phyloP scores from a whole-genome alignment of 2,329 filamentous ascomycete species.

The Aspergillus hortae region DNA sequence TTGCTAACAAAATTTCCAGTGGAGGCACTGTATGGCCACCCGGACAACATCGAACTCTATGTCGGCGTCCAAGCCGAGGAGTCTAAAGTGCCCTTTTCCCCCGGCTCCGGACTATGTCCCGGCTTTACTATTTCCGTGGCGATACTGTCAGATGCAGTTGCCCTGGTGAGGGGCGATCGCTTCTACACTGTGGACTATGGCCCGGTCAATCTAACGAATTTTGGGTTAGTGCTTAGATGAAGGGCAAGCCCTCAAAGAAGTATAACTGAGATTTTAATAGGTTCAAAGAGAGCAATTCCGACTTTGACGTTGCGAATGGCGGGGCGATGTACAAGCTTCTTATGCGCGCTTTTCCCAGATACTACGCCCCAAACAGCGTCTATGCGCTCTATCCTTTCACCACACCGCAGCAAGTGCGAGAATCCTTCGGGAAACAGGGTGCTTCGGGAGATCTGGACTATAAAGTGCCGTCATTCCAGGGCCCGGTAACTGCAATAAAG shows the following conservation, averaged over 20 bases:
- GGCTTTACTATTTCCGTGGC: slow-evolving; percentile 6
- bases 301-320: slow-evolving; percentile 5
- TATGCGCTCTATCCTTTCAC: slow-evolving; percentile 7
- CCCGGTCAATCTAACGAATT: slow-evolving; percentile 5
- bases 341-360: slow-evolving; percentile 6
- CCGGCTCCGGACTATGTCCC: slow-evolving; percentile 7
- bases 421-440: background rate
- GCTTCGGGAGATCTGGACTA: background rate
- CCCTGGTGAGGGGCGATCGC: slow-evolving; percentile 5
- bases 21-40: slow-evolving; percentile 5
- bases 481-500: background rate
- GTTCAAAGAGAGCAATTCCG: background rate
- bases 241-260: no score
- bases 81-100: slow-evolving; percentile 5
- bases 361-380: slow-evolving; percentile 5
- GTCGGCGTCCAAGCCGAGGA: slow-evolving; percentile 7
- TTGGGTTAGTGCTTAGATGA: slow-evolving; percentile 1
- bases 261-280: background rate
- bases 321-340: slow-evolving; percentile 7
- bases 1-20: background rate
- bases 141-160: slow-evolving; percentile 6
- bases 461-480: background rate
- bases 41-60: slow-evolving; percentile 7
- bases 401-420: background rate
- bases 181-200: slow-evolving; percentile 8